These are phyloP conservation scores for Dalbergia cultrata DNA, from an alignment of 306 rosid genomes.

Conservation along the genomic window DNA sequence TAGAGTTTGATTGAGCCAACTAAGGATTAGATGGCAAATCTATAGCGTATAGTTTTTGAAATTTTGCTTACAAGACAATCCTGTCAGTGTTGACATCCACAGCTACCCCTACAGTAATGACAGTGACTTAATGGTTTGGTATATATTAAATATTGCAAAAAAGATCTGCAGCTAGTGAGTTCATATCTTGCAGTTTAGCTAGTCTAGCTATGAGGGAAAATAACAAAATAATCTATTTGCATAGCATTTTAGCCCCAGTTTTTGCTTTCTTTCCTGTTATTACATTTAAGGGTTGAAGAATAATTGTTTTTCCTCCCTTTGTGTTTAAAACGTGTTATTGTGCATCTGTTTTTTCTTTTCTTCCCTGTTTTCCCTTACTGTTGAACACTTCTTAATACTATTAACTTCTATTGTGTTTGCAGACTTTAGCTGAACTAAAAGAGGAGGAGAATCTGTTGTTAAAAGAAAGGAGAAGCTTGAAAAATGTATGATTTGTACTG, in stretches of 20 bases:
- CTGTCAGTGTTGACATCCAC: constrained; percentile 4
- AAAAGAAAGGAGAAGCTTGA: constrained; percentile 75
- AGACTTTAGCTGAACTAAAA: constrained; percentile 84
- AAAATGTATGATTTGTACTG: constrained; percentile 60
- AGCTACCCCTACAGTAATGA: background rate
- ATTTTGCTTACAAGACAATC: constrained; percentile 19
- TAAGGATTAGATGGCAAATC: background rate
- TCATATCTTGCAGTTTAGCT: constrained; percentile 2
- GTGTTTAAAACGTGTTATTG: background rate
- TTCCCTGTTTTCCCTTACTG: constrained; percentile 2
- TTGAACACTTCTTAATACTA: constrained; percentile 28
- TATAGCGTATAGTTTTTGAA: constrained; percentile 1
- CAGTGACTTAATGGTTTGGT: constrained; percentile 3
- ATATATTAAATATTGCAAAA: background rate
- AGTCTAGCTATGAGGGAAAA: background rate
- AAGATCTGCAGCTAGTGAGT: constrained; percentile 18
- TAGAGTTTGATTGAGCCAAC: constrained; percentile 23
- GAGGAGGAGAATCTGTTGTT: constrained; percentile 81
- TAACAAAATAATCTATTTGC: constrained; percentile 14
- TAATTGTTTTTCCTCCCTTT: background rate
- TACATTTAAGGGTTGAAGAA: constrained; percentile 11
- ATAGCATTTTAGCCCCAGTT: background rate
- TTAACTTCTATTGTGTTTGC: constrained; percentile 42
- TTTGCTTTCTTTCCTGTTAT: background rate
- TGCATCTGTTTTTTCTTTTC: background rate